Evolutionary conservation across 225 moss, liverwort and hornwort species (phyloP).

Genomic region (Neckera pumila): DNA sequence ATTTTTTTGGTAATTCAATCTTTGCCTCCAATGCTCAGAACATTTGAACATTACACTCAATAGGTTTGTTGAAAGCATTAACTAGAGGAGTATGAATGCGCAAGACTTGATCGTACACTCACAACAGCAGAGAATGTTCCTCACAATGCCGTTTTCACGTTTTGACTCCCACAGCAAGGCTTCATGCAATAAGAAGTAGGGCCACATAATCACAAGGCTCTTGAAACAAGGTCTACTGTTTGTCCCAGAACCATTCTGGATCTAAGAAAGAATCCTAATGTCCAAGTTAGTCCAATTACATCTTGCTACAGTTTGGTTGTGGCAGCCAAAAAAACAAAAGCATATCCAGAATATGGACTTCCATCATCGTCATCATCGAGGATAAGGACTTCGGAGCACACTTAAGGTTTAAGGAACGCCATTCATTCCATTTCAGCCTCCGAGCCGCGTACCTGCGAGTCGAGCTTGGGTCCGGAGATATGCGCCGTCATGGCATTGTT

Average conservation of each 20-base stretch:
- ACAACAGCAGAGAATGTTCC: neutral
- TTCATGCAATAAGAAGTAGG: neutral
- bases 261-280: neutral
- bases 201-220: neutral
- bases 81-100: too few species aligned
- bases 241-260: neutral
- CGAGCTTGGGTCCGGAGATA: constrained; percentile 64
- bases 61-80: neutral
- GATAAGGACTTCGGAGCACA: neutral
- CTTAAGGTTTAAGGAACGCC: neutral
- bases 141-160: neutral
- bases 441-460: constrained; percentile 35
- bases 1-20: neutral
- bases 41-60: neutral
- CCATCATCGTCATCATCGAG: neutral
- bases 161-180: neutral
- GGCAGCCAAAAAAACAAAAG: neutral
- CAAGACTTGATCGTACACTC: neutral
- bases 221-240: neutral
- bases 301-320: neutral
- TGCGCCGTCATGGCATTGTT: constrained; percentile 72
- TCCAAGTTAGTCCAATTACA: neutral
- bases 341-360: neutral
- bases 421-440: neutral
- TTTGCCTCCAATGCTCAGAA: too few species aligned